phyloP scores from a whole-genome alignment of 2,329 filamentous ascomycete genomes.

The Hymenoscyphus infarciens region DNA sequence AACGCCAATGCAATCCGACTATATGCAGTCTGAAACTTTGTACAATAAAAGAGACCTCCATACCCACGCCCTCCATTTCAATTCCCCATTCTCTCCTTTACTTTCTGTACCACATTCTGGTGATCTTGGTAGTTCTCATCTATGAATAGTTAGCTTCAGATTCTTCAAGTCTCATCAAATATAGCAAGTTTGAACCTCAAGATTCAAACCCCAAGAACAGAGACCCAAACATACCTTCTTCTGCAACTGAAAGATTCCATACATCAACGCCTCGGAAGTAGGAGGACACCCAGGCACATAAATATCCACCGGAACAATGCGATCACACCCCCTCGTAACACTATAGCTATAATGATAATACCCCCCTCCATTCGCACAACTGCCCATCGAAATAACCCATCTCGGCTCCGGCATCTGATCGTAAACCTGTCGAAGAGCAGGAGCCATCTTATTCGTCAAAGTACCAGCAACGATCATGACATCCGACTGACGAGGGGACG shows the following conservation, averaged over 20 bases:
- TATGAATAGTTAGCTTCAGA: constrained; percentile 12
- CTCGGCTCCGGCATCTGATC: constrained; percentile 92
- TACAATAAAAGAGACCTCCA: constrained; percentile 25
- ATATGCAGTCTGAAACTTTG: constrained; percentile 29
- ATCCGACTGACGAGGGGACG: constrained; percentile 81
- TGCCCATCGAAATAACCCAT: constrained; percentile 83
- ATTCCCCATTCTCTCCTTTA: constrained; percentile 33
- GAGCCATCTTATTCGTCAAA: constrained; percentile 94
- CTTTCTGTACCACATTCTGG: constrained; percentile 54
- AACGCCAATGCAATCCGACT: constrained; percentile 29
- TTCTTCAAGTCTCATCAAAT: not conserved
- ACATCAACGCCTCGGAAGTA: constrained; percentile 60
- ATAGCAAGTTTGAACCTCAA: not conserved
- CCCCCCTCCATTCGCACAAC: constrained; percentile 78
- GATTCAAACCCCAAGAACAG: not conserved
- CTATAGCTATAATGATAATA: constrained; percentile 87
- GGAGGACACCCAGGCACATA: constrained; percentile 74
- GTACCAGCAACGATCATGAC: constrained; percentile 94
- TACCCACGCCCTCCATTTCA: not conserved
- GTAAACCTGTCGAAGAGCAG: constrained; percentile 84
- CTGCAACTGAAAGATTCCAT: constrained; percentile 68
- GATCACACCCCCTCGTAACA: constrained; percentile 70
- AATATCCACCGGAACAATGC: constrained; percentile 75
- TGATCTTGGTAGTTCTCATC: constrained; percentile 45
- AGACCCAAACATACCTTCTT: constrained; percentile 55